Base-by-base conservation (phyloP, 768 basidiomycete species). In the Naganishia randhawae region DNA sequence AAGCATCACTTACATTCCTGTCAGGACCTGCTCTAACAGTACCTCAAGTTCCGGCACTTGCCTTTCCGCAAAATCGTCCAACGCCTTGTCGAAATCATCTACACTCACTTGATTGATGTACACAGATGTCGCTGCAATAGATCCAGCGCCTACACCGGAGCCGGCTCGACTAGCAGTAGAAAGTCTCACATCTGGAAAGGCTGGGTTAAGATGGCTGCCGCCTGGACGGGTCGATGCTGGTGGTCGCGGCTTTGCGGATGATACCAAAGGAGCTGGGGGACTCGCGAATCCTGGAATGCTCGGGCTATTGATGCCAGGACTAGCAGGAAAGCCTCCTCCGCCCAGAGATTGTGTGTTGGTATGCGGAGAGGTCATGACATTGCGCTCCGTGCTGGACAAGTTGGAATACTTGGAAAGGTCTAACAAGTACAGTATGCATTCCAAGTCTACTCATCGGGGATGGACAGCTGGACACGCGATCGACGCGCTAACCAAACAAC, bases 361-460 rank as follows among this genome's bases (percentile, higher is more conserved):
- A 29, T 61, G 39, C 4, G 57, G 57, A 61, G 57, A 61, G 37
- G 57, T 42, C 57, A 61, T 61, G 57, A 25, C 57, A 61, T 61
- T 61, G 57, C 39, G 45, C n/a, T 48, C 45, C 19, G 3, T 39
- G 57, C 8, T 42, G 57, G 5, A 14, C 31, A 37, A 19, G 33
- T 9, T 32, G 53, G 27, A 53, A n/a, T n/a, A n/a, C n/a, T 13
- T 53, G 7, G 37, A 8, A 14, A 39, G 37, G 7, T 39, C 7
- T 39, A 8, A 39, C 37, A 14, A 14, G 37, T 8, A 14, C 14
- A 7, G 37, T 39, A 5, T 42, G 42, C 4, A 42, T 42, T 6
- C 42, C 14, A 42, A 9, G 16, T 42, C 14, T 5, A 16, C 42
- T 48, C 45, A n/a, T 48, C 6, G 25, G 45, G 45, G 42, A 42